phyloP scores from a whole-genome alignment of 225 moss, liverwort and hornwort genomes.

The Physcomitrellopsis africana region DNA sequence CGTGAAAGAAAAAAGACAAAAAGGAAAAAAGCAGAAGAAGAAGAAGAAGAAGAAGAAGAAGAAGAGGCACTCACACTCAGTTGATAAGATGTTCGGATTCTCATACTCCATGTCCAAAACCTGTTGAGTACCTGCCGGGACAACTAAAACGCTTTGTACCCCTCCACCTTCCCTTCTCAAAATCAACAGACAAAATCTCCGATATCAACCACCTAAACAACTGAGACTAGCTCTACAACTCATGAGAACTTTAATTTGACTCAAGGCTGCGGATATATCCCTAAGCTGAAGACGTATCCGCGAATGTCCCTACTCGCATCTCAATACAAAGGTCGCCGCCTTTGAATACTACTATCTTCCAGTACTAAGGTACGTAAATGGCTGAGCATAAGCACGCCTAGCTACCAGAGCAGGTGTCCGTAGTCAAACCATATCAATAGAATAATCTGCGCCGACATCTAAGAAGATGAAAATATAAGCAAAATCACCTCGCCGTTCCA shows the following conservation, averaged over 20 bases:
- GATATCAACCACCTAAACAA: conserved; percentile 32
- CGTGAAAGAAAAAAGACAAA: neutral
- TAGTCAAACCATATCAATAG: conserved; percentile 22
- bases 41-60: no score
- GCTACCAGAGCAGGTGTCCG: neutral
- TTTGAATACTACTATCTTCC: conserved; percentile 30
- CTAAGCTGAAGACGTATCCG: neutral
- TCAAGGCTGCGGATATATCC: conserved; percentile 7
- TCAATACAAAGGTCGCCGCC: conserved; percentile 21
- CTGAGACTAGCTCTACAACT: conserved; percentile 28
- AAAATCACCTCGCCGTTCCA: conserved; percentile 29
- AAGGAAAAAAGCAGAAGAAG: no score
- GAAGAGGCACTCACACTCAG: conserved; percentile 47
- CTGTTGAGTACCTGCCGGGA: conserved; percentile 10
- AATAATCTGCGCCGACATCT: neutral
- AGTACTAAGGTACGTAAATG: neutral
- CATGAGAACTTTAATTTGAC: conserved; percentile 23
- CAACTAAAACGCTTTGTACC: neutral
- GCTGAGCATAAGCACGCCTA: no score
- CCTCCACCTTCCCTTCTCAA: conserved; percentile 24
- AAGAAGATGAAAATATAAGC: conserved; percentile 10
- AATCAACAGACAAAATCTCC: conserved; percentile 9
- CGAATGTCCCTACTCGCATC: conserved; percentile 15
- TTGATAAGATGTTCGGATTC: conserved; percentile 30
- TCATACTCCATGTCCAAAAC: conserved; percentile 48